phyloP scores from a whole-genome alignment of 169 alveolate genomes.

The Babesia ovata region DNA sequence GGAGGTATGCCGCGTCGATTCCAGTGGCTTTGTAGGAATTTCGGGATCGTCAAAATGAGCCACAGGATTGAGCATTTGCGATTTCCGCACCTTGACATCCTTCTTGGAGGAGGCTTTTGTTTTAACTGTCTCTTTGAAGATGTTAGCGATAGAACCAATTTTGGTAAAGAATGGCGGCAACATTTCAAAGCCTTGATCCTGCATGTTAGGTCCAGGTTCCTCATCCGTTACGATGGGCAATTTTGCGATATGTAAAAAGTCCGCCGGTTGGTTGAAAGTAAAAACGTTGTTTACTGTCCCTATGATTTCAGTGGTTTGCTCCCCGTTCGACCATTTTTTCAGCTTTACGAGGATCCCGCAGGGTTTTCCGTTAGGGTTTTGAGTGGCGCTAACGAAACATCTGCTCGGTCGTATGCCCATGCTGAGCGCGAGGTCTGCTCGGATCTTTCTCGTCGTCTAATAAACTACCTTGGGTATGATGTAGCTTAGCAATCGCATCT shows the following conservation, averaged over 20 bases:
- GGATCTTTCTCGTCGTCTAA: not conserved
- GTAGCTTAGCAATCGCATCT: conserved; percentile 28
- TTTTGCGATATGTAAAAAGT: conserved; percentile 37
- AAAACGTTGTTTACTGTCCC: conserved; percentile 45
- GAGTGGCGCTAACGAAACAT: conserved; percentile 28
- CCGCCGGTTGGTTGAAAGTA: conserved; percentile 61
- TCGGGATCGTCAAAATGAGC: conserved; percentile 57
- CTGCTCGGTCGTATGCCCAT: conserved; percentile 41
- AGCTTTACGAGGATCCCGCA: conserved; percentile 45
- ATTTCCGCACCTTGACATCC: not conserved
- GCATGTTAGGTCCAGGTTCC: not conserved
- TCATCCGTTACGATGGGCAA: conserved; percentile 52
- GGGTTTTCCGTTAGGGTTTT: conserved; percentile 34
- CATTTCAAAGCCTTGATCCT: conserved; percentile 2
- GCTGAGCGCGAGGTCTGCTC: conserved; percentile 46
- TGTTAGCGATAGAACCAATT: conserved; percentile 28
- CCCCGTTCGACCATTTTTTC: conserved; percentile 49
- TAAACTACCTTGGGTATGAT: conserved; percentile 9
- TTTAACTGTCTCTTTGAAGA: conserved; percentile 18
- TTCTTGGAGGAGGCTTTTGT: not conserved
- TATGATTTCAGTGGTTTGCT: conserved; percentile 39
- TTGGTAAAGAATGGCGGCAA: conserved; percentile 65
- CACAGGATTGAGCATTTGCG: conserved; percentile 48
- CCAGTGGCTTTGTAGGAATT: conserved; percentile 54
- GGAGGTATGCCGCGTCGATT: conserved; percentile 20